phyloP scores from a whole-genome alignment of 2,329 filamentous ascomycete species.

The Fusarium anthophilum region DNA sequence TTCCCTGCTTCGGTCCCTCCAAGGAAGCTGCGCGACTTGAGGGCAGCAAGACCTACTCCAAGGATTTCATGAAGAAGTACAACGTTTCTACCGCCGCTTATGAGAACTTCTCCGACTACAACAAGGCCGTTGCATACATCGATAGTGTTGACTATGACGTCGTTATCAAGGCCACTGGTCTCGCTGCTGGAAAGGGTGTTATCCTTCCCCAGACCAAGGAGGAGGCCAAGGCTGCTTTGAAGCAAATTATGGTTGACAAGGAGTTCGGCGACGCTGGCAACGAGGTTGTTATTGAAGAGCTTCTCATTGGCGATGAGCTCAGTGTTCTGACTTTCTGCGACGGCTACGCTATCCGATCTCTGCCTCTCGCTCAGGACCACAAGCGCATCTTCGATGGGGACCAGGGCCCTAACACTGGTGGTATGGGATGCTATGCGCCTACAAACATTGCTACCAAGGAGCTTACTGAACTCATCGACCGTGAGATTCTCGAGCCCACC shows the following conservation, averaged over 20 bases:
- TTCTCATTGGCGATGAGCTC: constrained; percentile 88
- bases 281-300: constrained; percentile 96
- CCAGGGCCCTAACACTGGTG: constrained; percentile 90
- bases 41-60: constrained; percentile 96
- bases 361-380: constrained; percentile 95
- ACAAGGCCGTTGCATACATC: constrained; percentile 77
- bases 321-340: constrained; percentile 93
- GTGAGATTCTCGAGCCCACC: constrained; percentile 86
- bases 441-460: constrained; percentile 80
- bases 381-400: constrained; percentile 95
- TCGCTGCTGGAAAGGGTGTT: constrained; percentile 95
- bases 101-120: constrained; percentile 85
- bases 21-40: constrained; percentile 89
- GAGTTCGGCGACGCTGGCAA: constrained; percentile 88
- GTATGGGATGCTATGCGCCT: constrained; percentile 98
- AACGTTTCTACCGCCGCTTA: constrained; percentile 91
- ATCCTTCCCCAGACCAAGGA: constrained; percentile 84
- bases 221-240: constrained; percentile 83
- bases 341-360: constrained; percentile 81
- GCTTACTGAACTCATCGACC: constrained; percentile 81
- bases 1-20: constrained; percentile 86
- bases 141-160: constrained; percentile 75
- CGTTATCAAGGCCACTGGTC: constrained; percentile 92
- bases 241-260: constrained; percentile 88
- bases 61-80: constrained; percentile 96